Percentiles rank a stretch among this genome's conserved stretches.
These are phyloP conservation scores for Aspergillus nanangensis DNA, from an alignment of 495 filamentous ascomycete genomes.

Conservation along the genomic window DNA sequence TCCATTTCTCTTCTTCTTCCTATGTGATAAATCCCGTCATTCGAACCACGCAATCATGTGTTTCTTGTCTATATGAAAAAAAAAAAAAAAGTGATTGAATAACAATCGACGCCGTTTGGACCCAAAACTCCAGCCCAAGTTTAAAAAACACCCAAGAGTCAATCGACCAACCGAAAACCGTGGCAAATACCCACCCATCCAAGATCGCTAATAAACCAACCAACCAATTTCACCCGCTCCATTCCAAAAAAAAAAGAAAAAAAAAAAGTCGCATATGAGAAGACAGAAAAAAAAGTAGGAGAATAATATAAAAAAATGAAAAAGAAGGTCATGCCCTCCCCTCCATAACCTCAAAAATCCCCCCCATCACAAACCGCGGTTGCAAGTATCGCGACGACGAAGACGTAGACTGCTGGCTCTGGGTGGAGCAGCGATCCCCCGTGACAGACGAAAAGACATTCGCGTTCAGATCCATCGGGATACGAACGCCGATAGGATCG, in stretches of 20 bases:
- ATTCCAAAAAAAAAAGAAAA: slow-evolving; percentile 1
- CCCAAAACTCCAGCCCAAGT: too few species aligned
- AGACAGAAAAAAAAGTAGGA: slow-evolving; percentile 1
- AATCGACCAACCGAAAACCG: too few species aligned
- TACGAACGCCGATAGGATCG: slow-evolving; percentile 17
- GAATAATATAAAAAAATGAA: neutral
- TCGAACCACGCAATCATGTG: too few species aligned
- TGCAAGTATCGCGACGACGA: slow-evolving; percentile 10
- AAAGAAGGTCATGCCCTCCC: slow-evolving; percentile 23
- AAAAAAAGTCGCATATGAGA: neutral
- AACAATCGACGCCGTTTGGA: too few species aligned
- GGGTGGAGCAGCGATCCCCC: slow-evolving; percentile 3
- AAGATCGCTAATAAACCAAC: too few species aligned
- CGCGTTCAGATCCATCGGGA: slow-evolving; percentile 20
- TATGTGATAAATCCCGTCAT: too few species aligned
- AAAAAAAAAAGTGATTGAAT: too few species aligned
- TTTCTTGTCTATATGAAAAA: too few species aligned
- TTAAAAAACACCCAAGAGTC: too few species aligned
- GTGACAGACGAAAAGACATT: neutral
- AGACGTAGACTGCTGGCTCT: neutral
- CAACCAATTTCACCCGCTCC: too few species aligned
- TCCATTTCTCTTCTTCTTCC: too few species aligned
- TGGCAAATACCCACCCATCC: too few species aligned
- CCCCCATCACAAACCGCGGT: slow-evolving; percentile 41
- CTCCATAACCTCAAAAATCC: slow-evolving; percentile 48